Conservation (phyloP, 2,329 filamentous ascomycete genomes). For the Talaromyces sp. region DNA sequence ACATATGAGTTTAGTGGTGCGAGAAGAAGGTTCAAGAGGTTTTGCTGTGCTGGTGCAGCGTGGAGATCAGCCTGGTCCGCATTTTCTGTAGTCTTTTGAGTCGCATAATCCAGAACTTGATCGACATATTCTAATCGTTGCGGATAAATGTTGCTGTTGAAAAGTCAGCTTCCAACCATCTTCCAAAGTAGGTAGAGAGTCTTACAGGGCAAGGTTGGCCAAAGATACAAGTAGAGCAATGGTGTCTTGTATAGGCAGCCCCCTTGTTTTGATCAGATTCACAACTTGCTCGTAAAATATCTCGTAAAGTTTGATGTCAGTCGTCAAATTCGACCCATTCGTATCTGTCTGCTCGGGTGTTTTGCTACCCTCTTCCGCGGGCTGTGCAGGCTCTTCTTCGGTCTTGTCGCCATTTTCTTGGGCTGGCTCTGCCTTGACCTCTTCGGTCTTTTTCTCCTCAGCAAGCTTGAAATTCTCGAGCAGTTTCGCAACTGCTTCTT, state of each 20-base stretch:
- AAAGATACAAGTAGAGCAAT: constrained; percentile 92
- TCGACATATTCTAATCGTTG: constrained; percentile 90
- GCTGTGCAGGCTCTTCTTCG: constrained; percentile 11
- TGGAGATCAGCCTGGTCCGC: constrained; percentile 94
- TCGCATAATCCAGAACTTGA: constrained; percentile 84
- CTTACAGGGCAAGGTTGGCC: constrained; percentile 76
- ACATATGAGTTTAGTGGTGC: constrained; percentile 85
- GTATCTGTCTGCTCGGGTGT: constrained; percentile 27
- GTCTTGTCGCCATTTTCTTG: constrained; percentile 32
- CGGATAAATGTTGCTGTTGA: constrained; percentile 75
- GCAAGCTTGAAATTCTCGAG: constrained; percentile 65
- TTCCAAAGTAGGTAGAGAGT: background rate
- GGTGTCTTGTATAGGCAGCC: constrained; percentile 88
- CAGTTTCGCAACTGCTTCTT: constrained; percentile 74
- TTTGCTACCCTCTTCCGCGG: constrained; percentile 20
- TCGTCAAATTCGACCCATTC: constrained; percentile 33
- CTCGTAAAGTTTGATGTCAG: constrained; percentile 83
- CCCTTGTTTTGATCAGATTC: constrained; percentile 82
- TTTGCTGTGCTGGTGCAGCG: constrained; percentile 79
- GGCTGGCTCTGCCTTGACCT: constrained; percentile 39
- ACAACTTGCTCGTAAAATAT: constrained; percentile 93
- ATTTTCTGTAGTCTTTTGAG: constrained; percentile 80
- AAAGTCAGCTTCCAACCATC: background rate
- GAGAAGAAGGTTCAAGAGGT: constrained; percentile 82
- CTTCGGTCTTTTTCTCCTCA: constrained; percentile 52